Evolutionary conservation across 805 yeast species (phyloP).

Genomic region (Yamadazyma olivae): DNA sequence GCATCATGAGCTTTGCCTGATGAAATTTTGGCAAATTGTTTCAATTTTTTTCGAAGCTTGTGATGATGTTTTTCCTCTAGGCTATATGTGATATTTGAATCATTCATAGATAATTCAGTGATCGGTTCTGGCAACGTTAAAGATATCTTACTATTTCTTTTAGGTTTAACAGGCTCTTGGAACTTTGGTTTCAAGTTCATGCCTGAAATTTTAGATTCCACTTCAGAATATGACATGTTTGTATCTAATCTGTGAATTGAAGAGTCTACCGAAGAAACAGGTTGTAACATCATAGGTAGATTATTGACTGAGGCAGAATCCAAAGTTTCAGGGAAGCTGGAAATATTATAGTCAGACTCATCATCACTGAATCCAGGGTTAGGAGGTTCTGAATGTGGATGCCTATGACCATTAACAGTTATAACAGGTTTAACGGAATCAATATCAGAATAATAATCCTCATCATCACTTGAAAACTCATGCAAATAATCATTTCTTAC

Average conservation of each 20-base stretch:
- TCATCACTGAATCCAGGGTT: too few relatives aligned
- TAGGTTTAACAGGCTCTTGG: too few relatives aligned
- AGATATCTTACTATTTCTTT: too few relatives aligned
- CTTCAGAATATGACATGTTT: too few relatives aligned
- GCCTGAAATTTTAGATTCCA: too few relatives aligned
- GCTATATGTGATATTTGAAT: not conserved
- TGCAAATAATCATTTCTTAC: not conserved
- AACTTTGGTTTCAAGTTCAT: too few relatives aligned
- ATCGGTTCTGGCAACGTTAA: constrained; percentile 28
- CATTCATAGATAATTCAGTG: constrained; percentile 8
- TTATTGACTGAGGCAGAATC: not conserved
- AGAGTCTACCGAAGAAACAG: not conserved
- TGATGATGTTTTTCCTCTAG: constrained; percentile 10
- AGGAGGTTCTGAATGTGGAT: too few relatives aligned
- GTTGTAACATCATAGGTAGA: not conserved
- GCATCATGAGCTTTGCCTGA: constrained; percentile 23
- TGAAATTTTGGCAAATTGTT: constrained; percentile 21
- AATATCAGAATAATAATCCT: too few relatives aligned
- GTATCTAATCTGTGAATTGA: too few relatives aligned
- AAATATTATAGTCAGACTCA: not conserved
- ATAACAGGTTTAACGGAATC: too few relatives aligned
- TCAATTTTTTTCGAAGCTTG: constrained; percentile 17
- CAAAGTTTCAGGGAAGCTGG: not conserved
- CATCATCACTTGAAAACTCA: too few relatives aligned
- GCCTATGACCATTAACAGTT: too few relatives aligned